Evolutionary conservation across 73 alveolate species (phyloP), one percentile per base, ranked within the genome.

Genomic region (Urostyla sp.): DNA sequence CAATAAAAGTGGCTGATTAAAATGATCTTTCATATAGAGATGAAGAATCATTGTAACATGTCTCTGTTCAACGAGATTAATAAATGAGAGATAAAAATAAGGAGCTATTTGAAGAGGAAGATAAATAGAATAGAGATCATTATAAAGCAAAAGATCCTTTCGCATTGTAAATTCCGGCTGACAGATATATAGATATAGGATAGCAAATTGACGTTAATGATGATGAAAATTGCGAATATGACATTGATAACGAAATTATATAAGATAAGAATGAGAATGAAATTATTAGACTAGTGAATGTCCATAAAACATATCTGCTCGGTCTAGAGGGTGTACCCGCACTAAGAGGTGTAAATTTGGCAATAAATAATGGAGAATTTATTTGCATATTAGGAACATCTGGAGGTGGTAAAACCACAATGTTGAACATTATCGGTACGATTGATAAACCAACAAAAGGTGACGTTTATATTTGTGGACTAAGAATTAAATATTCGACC

Each of bases 311-410:
- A 30, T 96, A 96, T 57, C 77, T 96, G 28, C 89, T 96, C 43
- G 99, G 99, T 16, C 88, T 96, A 13, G 99, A 96, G 81, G 99
- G 99, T 24, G 98, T 96, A 11, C 98, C 98, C 13, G 99, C 99
- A 7, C 85, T 96, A 0, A 84, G 99, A 75, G 99, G 99, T 24
- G 98, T 95, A 48, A 86, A 94, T 11, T 88, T 96, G 72, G 84
- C 90, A n/a, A 92, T 96, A 13, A 72, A 91, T 27, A 91, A 91
- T 81, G 98, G 98, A 44, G 99, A 96, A 80, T 96, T 96, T 67
- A 85, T 96, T 20, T 80, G 94, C n/a, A 96, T 96, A 40, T 84
- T 96, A n/a, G 99, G 99, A 8, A 94, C 98, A 0, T 96, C 99
- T 4, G 99, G 99, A 8, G 98, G 98, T 53, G 99, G 99, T 43